Evolutionary conservation across 2,329 filamentous ascomycete genomes (phyloP).

Genomic region (Dichotomopilus funicola): DNA sequence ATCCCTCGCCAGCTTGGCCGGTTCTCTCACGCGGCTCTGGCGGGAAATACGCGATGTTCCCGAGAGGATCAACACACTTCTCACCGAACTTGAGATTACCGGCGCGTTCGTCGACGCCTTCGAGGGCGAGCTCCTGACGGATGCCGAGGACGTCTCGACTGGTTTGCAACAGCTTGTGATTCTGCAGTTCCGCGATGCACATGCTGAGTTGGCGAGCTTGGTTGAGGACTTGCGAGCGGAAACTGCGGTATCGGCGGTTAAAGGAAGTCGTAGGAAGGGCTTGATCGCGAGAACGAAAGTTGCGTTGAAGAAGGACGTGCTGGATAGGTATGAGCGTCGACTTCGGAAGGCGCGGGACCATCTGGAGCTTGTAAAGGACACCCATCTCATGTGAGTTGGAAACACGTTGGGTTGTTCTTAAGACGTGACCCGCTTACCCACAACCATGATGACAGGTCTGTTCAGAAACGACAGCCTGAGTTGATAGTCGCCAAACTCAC

Average conservation of each 20-base stretch:
- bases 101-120: not conserved
- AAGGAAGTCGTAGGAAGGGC: not conserved
- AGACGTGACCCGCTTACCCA: too few species aligned
- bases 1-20: not conserved
- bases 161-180: not conserved
- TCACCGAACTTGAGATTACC: not conserved
- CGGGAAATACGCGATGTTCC: constrained; percentile 5
- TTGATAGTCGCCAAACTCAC: too few species aligned
- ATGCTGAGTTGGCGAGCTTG: not conserved
- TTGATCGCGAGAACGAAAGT: not conserved
- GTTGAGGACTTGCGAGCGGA: not conserved
- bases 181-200: not conserved
- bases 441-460: too few species aligned
- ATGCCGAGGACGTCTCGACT: not conserved
- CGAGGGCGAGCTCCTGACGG: not conserved
- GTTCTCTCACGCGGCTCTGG: not conserved
- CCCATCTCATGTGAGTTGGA: not conserved
- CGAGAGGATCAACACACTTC: not conserved
- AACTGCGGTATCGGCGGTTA: not conserved
- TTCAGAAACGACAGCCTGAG: too few species aligned
- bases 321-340: constrained; percentile 3
- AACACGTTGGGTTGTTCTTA: too few species aligned
- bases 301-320: constrained; percentile 4
- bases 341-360: not conserved
- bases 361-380: not conserved